Percentiles rank a stretch among this genome's conserved stretches.
These are phyloP conservation scores for Crithidia expoeki DNA, from an alignment of 208 protist species.

Conservation along the genomic window DNA sequence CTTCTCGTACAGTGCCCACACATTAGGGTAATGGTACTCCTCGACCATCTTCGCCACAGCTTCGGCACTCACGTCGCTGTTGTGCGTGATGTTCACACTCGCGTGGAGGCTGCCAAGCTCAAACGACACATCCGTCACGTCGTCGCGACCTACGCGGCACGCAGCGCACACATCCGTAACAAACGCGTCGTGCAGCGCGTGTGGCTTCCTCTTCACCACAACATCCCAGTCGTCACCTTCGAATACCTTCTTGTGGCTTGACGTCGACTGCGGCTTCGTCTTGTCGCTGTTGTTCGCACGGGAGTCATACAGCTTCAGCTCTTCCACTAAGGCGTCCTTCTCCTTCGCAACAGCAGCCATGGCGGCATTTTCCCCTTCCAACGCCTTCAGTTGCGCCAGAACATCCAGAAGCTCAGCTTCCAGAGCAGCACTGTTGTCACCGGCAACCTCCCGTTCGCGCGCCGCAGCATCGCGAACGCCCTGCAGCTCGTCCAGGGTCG, in stretches of 20 bases:
- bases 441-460: neutral
- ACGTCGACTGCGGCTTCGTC: slow-evolving; percentile 27
- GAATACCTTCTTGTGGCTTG: slow-evolving; percentile 47
- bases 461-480: slow-evolving; percentile 8
- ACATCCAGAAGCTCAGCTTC: slow-evolving; percentile 32
- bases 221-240: slow-evolving; percentile 44
- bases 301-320: slow-evolving; percentile 29
- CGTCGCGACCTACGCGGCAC: slow-evolving; percentile 45
- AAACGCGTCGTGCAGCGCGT: slow-evolving; percentile 45
- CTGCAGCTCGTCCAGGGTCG: slow-evolving; percentile 32
- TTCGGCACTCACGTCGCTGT: too few species aligned
- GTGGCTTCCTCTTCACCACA: slow-evolving; percentile 31
- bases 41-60: too few species aligned
- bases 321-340: slow-evolving; percentile 14
- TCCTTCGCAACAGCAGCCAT: slow-evolving; percentile 2
- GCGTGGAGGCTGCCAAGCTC: slow-evolving; percentile 37
- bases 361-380: slow-evolving; percentile 26
- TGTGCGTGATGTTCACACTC: too few species aligned
- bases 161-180: slow-evolving; percentile 33
- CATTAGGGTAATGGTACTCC: too few species aligned
- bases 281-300: slow-evolving; percentile 27
- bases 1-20: too few species aligned
- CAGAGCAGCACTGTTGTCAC: slow-evolving; percentile 14
- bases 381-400: slow-evolving; percentile 30
- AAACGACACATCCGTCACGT: slow-evolving; percentile 41